A percentile compares a stretch with the other conserved stretches of the same genome.
These are phyloP conservation scores for Candida boidinii DNA, from an alignment of 805 yeast species.

Conservation along the genomic window DNA sequence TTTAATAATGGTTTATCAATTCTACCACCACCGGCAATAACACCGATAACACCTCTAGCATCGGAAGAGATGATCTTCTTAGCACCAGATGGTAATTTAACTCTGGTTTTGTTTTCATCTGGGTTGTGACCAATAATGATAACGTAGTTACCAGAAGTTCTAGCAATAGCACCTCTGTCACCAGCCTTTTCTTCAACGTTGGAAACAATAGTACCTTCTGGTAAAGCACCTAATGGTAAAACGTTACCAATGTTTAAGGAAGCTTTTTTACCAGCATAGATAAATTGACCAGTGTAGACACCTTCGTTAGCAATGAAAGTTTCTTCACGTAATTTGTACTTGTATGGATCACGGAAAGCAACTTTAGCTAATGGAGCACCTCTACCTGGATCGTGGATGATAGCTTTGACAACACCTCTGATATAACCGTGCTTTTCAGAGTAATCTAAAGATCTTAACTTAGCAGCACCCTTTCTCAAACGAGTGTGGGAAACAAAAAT, in stretches of 20 bases:
- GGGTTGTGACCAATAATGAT: slow-evolving; percentile 99
- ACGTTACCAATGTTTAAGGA: slow-evolving; percentile 95
- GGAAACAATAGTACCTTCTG: slow-evolving; percentile 98
- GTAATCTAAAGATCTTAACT: slow-evolving; percentile 97
- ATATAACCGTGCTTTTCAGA: slow-evolving; percentile 99
- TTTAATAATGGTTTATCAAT: slow-evolving; percentile 98
- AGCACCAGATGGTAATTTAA: slow-evolving; percentile 98
- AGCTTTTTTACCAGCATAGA: slow-evolving; percentile 98
- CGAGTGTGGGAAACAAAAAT: slow-evolving; percentile 99
- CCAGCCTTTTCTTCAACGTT: slow-evolving; percentile 98
- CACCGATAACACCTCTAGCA: slow-evolving; percentile 99
- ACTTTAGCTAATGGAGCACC: slow-evolving; percentile 99
- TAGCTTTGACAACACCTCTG: slow-evolving; percentile 98
- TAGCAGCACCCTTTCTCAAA: slow-evolving; percentile 99
- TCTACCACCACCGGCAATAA: slow-evolving; percentile 99
- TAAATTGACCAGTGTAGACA: slow-evolving; percentile 98
- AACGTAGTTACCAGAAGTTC: slow-evolving; percentile 99
- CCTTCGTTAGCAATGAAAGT: slow-evolving; percentile 99
- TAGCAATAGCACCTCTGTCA: slow-evolving; percentile 99
- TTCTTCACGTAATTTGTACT: slow-evolving; percentile 95
- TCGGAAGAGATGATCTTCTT: slow-evolving; percentile 92
- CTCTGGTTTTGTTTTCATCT: slow-evolving; percentile 98
- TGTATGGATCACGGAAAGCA: slow-evolving; percentile 99
- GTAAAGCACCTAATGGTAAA: slow-evolving; percentile 92
- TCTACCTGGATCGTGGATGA: slow-evolving; percentile 99